Base-by-base conservation (phyloP, 2,329 filamentous ascomycete genomes). In the Plectosphaerella sp. region DNA sequence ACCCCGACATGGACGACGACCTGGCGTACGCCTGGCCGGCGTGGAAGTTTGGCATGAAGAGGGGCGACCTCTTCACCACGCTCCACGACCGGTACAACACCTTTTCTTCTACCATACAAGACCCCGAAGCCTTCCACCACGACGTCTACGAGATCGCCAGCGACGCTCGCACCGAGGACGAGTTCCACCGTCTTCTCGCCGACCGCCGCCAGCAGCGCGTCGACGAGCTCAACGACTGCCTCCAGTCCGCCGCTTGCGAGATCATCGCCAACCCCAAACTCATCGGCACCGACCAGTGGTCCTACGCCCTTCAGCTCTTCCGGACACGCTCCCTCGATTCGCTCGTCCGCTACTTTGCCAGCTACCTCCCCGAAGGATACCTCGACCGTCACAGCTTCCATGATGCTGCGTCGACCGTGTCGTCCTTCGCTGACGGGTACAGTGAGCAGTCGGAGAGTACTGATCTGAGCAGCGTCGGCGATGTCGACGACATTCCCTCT, bases 11-110 rank as follows among this genome's bases (percentile, higher is more conserved):
- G 80, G 79, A 83, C 67, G 43, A 46, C 43, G 25, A 82, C 52
- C 73, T 72, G 33, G 71, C 66, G 58, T 71, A 67, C 63, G 70
- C 73, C 59, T 84, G 80, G 80, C 80, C 80, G 43, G 75, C 76
- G 60, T 84, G 80, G 80, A 83, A 83, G 66, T 84, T 83, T 71
- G 80, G 79, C 62, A 75, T 83, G 75, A 82, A 79, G 72, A 75
- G 74, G 62, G 74, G 77, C 52, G 80, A 82, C 61, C 76, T 83
- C 66, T 77, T 77, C 63, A 78, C 76, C 50, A 79, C 74, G 49
- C 75, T 84, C 12, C 78, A 83, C 60, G 76, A 82, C 57, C 75
- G 78, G 62, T 84, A 82, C 68, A 84, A 84, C 67, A 83, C 80
- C 47, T 69, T 83, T 50, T 68, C 76, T 48, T 77, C 76, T 49